Base-by-base conservation (phyloP, 495 filamentous ascomycete species). In the Penicillium daleae region DNA sequence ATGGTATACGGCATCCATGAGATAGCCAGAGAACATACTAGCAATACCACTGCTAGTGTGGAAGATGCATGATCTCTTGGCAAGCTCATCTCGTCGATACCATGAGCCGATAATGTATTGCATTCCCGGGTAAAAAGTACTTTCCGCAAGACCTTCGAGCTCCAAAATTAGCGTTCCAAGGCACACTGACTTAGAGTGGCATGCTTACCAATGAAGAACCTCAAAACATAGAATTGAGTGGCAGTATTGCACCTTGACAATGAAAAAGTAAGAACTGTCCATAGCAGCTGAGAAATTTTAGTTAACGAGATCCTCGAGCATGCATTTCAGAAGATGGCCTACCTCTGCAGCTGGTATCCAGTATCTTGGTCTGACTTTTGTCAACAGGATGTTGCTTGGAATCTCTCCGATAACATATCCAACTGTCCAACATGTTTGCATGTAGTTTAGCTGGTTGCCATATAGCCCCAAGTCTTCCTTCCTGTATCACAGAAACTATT, bases 321-420 rank as follows among this genome's bases (percentile, higher is more conserved):
- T 8, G 27, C 26, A 24, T 19, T 9, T 31, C 4, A 6, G 17
- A 21, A 7, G 24, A 4, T n/a, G n/a, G n/a, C 40, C 33, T 66
- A 76, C 73, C 67, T 76, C 75, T 60, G 74, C 74, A 9, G 83
- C 72, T 1, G 86, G 87, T 44, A 90, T 84, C 80, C 81, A 86
- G 59, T 85, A 82, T 10, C 82, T 79, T 0, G 86, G 86, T 9
- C 83, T 78, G 8, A 89, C 62, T 3, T 73, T 67, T 8, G 82
- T 86, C 33, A 89, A 67, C 32, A 88, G 76, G 21, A 89, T 74
- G 64, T 88, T 85, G 66, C 80, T 83, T 0, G 86, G 87, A 37
- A 89, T 82, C 62, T 89, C 78, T 13, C 86, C 86, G 46, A 89
- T 76, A 2, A 89, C 82, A 62, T 88, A 86, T 15, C 87, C 87